Percentiles rank a stretch among this genome's conserved stretches.
Evolutionary conservation across 2,329 filamentous ascomycete genomes (phyloP).

Genomic region (Purpureocillium takamizusanense): DNA sequence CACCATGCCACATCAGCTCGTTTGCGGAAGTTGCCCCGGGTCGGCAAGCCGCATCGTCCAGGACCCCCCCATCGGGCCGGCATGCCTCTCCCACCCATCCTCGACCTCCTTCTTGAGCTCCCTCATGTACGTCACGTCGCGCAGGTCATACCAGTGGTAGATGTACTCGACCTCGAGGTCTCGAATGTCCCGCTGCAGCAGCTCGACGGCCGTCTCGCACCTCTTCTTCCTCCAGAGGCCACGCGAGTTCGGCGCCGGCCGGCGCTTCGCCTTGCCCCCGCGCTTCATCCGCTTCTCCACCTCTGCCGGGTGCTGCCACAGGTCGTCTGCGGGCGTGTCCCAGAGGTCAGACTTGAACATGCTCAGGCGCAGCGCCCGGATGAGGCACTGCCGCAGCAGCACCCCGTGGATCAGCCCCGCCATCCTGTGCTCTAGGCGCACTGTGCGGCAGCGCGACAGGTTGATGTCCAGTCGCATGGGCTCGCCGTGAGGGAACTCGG

Average conservation of each 20-base stretch:
- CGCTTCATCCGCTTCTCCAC: too few species aligned
- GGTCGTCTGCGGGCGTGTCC: too few species aligned
- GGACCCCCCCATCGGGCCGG: too few species aligned
- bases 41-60: too few species aligned
- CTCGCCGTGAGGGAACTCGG: not conserved
- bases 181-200: not conserved
- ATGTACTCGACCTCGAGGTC: not conserved
- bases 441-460: not conserved
- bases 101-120: not conserved
- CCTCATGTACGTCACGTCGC: not conserved
- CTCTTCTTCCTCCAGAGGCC: too few species aligned
- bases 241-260: too few species aligned
- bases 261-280: too few species aligned
- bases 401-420: not conserved
- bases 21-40: too few species aligned
- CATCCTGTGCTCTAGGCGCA: not conserved
- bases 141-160: not conserved
- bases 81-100: not conserved
- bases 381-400: not conserved
- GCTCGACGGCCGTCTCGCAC: not conserved
- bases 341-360: too few species aligned
- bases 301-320: too few species aligned
- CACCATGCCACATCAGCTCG: too few species aligned
- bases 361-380: not conserved
- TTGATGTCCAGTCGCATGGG: not conserved